Evolutionary conservation across 2,329 filamentous ascomycete species (phyloP), one percentile per base, ranked within the genome.

Genomic region (Cyclaneusma minus): DNA sequence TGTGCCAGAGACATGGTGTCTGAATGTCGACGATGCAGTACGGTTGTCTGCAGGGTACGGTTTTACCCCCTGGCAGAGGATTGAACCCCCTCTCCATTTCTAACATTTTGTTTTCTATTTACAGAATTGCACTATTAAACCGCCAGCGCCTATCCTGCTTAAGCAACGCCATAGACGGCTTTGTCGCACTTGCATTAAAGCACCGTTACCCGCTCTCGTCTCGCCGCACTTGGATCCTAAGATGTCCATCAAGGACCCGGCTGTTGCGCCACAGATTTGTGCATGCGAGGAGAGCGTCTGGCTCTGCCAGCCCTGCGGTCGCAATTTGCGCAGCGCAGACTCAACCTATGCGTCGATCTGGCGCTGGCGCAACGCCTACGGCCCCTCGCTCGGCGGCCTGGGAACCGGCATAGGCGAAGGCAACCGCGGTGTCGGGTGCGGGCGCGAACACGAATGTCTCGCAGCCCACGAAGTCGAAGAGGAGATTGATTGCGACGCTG

Each of bases 91-190:
- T 8, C 21, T n/a, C 10, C 28, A 21, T 15, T 24, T 11, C 21
- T 24, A 26, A 12, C 16, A 13, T 17, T 13, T 5, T 22, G 15
- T 7, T 2, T 15, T 19, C 4, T 25, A 6, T 7, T 27, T 13
- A 27, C 48, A 92, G 83, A 95, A 95, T 41, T 95, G 87, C 51
- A 75, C 76, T 5, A 77, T 82, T 43, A 93, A 94, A 51, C 72
- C 79, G 0, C 83, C 82, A 1, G 68, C 76, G 3, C 60, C 64
- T 2, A 57, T 63, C 16, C 62, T 70, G 13, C 61, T 92, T 19
- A 72, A 69, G 21, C 68, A 76, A 34, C 73, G 87, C 20, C 77
- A 91, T 47, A 78, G 87, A 25, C 69, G 87, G 13, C 64, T 94
- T 3, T 94, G 87, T 48, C 62, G 62, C 6, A 63, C 70, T 7